Evolutionary conservation across 2,329 filamentous ascomycete species (phyloP), one percentile per base, ranked within the genome.

Genomic region (Alternaria ventricosa): DNA sequence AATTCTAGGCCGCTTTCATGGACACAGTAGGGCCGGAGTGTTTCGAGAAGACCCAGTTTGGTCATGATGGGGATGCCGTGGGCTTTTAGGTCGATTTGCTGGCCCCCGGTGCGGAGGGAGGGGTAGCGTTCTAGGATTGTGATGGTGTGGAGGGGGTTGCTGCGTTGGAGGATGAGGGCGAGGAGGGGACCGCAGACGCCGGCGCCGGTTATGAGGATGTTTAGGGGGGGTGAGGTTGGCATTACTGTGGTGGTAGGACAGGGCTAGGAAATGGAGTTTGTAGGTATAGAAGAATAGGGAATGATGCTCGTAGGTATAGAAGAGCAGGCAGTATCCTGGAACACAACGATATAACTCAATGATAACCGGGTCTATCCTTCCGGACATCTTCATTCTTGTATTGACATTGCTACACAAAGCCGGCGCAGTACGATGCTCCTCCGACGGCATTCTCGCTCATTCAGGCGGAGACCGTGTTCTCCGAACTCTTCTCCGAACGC

Each of bases 131-230:
- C 84, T 36, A 85, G 67, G 30, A 85, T 63, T 2, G 81, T 82
- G 43, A 82, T 72, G 30, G 71, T 61, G 55, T 79, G 75, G 25
- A 76, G 74, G 9, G 76, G 76, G 27, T 79, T 77, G n/a, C 76
- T 64, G 44, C 77, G 77, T 1, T 84, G 77, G 20, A 88, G 83
- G 77, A 84, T 85, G 74, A 82, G 84, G 27, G 86, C 86, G 10
- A 87, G 76, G 10, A 84, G 79, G 20, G 70, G 70, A 9, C 76
- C 76, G 55, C 65, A 64, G 41, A 76, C 60, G 6, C 75, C 75
- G 9, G 71, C 73, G 20, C 76, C 76, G 50, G 66, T 36, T 22
- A 79, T 70, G 55, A 79, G 74, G 54, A 79, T 65, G 27, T 71
- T 72, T 33, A 76, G 66, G 25, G 64, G n/a, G n/a, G n/a, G 41